Conservation (phyloP, 75 land plant species). For the Cryptomeria japonica region DNA sequence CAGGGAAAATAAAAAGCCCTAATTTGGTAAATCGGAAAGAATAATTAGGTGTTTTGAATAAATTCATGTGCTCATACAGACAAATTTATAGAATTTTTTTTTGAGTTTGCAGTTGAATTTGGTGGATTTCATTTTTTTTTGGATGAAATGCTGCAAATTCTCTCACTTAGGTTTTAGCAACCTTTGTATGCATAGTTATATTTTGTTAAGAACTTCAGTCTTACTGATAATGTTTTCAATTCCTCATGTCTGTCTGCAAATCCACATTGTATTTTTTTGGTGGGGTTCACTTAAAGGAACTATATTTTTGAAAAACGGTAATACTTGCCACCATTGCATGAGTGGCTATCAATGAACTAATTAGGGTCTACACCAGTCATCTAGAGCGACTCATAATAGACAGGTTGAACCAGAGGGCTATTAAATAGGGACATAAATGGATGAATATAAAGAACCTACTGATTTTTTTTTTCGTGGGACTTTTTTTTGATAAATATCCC, state of each 20-base stretch:
- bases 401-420: not conserved
- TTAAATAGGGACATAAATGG: not conserved
- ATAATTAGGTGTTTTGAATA: too few species aligned
- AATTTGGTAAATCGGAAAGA: too few species aligned
- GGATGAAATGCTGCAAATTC: too few species aligned
- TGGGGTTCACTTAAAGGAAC: not conserved
- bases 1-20: not conserved
- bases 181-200: too few species aligned
- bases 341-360: not conserved
- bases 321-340: not conserved
- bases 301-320: not conserved
- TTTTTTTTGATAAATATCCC: not conserved
- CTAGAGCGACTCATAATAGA: not conserved
- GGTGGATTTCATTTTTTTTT: too few species aligned
- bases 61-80: too few species aligned
- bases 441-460: not conserved
- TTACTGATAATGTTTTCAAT: not conserved
- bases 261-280: not conserved
- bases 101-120: too few species aligned
- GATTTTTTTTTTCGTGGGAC: not conserved
- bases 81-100: too few species aligned
- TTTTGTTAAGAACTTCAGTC: not conserved
- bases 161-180: too few species aligned
- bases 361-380: not conserved
- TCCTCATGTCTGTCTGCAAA: not conserved